Percentiles rank a stretch among this genome's conserved stretches.
phyloP scores from a whole-genome alignment of 2,329 filamentous ascomycete species.

The Harringtonia aguacate region DNA sequence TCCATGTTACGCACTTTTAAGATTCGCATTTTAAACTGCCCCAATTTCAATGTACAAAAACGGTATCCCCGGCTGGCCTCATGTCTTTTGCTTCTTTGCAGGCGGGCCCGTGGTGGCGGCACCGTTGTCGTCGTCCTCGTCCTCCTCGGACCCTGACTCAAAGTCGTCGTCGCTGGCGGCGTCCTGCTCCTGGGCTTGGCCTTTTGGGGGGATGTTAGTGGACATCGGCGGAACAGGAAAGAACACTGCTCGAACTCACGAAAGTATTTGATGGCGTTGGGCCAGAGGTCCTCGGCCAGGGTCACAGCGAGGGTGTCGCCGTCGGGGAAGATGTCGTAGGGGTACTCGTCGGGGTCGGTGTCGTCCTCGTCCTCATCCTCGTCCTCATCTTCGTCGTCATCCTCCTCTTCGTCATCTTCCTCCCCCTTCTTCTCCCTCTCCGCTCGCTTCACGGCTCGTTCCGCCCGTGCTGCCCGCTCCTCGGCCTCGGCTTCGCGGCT shows the following conservation, averaged over 20 bases:
- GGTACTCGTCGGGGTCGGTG: conserved; percentile 49
- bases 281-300: conserved; percentile 81
- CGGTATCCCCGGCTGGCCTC: background rate
- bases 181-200: conserved; percentile 60
- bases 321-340: conserved; percentile 76
- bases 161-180: conserved; percentile 60
- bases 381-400: conserved; percentile 37
- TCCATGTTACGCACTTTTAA: too few relatives aligned
- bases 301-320: conserved; percentile 74
- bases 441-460: conserved; percentile 1
- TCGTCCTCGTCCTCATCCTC: conserved; percentile 48
- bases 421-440: conserved; percentile 30
- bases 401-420: conserved; percentile 27
- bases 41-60: background rate
- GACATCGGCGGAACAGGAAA: too few relatives aligned
- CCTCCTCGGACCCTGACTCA: conserved; percentile 49
- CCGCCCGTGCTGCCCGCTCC: conserved; percentile 30
- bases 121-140: conserved; percentile 43
- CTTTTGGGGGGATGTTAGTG: too few relatives aligned
- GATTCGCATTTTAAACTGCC: too few relatives aligned
- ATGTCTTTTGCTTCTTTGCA: conserved; percentile 30
- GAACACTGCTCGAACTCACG: too few relatives aligned
- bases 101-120: conserved; percentile 31
- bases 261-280: conserved; percentile 82
- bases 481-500: conserved; percentile 49